Base-by-base conservation (phyloP, 805 yeast species). In the Candida tallmaniae region DNA sequence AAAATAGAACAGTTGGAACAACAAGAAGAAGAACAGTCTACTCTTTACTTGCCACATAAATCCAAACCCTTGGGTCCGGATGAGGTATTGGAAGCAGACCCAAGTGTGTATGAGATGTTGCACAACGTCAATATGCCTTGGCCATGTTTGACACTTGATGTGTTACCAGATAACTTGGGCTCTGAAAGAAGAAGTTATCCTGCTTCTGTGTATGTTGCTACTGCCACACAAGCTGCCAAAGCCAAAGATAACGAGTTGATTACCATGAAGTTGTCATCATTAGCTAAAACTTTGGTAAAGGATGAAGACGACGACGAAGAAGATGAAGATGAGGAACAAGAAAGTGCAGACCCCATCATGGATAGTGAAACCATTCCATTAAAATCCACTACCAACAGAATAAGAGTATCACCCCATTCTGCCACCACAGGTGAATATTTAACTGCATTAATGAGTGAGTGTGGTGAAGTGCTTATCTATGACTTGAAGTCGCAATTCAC, bases 21-120 rank as follows among this genome's bases (percentile, higher is more conserved):
- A 36, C 48, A 54, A 32, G 68, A 63, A 34, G 62, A 61, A 32
- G 65, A 59, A 23, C 55, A 52, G 21, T 43, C 48, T 12, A 62
- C 77, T 31, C 63, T 90, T 28, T 93, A 85, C 61, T 68, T 93
- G 45, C 97, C 98, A 14, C 95, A 88, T 55, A 74, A 79, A 61
- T 81, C 93, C 18, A 79, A 76, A 50, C 96, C 96, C 5, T 70
- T 93, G 46, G 97, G 96, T 1, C 94, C 95, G 2, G 95, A 87
- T 63, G 97, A 93, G 65, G 94, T 83, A 9, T 70, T 93, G 54
- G 97, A 90, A 63, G 96, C 97, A 1, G 98, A 93, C 62, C 96
- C 96, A 29, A 69, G 88, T 6, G 96, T 90, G 3, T 93, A 93
- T 57, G 95, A 90, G 52, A 93, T 93, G 97, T 66, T 93, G 38